phyloP scores from a whole-genome alignment of 495 filamentous ascomycete species.

The Penicillium antarcticum region DNA sequence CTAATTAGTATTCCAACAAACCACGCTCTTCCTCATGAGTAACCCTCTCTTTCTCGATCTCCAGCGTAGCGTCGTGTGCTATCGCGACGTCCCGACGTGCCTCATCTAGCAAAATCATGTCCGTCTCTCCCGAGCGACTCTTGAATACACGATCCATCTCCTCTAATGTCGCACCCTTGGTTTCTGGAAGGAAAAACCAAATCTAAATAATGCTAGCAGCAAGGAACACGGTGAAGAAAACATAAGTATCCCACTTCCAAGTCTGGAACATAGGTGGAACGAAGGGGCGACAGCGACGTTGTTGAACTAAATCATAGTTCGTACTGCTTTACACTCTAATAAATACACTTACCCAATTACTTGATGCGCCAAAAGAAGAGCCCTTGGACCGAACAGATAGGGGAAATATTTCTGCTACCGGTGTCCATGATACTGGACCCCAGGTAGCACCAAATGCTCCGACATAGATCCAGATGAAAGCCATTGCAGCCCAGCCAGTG shows the following conservation, averaged over 20 bases:
- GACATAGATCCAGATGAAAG: slow-evolving; percentile 32
- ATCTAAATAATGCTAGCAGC: slow-evolving; percentile 37
- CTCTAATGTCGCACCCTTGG: slow-evolving; percentile 64
- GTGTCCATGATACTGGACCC: slow-evolving; percentile 33
- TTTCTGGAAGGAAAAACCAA: slow-evolving; percentile 50
- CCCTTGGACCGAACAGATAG: slow-evolving; percentile 44
- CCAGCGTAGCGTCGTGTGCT: background rate
- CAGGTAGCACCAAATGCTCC: slow-evolving; percentile 65
- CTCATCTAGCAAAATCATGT: slow-evolving; percentile 4
- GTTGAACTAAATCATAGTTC: slow-evolving; percentile 18
- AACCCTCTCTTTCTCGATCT: background rate
- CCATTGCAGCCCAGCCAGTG: slow-evolving; percentile 42
- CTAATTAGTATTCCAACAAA: background rate
- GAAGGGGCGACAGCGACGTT: slow-evolving; percentile 46
- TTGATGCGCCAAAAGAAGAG: slow-evolving; percentile 38
- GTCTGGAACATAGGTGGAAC: slow-evolving; percentile 45
- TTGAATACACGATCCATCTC: slow-evolving; percentile 55
- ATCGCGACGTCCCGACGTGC: too few species aligned
- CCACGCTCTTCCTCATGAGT: background rate
- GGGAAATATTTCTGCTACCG: slow-evolving; percentile 40
- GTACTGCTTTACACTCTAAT: too few species aligned
- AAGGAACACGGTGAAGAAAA: slow-evolving; percentile 39
- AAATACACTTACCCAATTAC: slow-evolving; percentile 31
- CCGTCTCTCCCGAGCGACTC: slow-evolving; percentile 33
- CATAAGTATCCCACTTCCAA: slow-evolving; percentile 49